Conservation (phyloP, 805 yeast species). For the Yarrowia sp. region DNA sequence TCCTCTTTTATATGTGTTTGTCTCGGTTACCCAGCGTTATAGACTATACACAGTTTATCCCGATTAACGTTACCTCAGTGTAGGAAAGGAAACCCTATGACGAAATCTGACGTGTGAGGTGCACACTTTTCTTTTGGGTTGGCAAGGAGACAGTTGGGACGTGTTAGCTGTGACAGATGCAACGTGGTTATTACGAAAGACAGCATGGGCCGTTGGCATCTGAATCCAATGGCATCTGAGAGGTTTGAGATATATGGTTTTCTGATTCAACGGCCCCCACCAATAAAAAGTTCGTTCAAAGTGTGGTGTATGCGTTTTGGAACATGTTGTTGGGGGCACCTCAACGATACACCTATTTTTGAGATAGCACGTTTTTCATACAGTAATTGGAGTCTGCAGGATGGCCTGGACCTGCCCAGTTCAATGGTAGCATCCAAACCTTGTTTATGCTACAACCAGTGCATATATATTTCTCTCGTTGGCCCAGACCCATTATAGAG, state of each 20-base stretch:
- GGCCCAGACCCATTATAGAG: not conserved
- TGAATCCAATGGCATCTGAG: too few relatives aligned
- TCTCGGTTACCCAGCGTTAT: not conserved
- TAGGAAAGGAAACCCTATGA: constrained; percentile 5
- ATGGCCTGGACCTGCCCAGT: not conserved
- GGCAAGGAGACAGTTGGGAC: not conserved
- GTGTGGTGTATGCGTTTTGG: not conserved
- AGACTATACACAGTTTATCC: constrained; percentile 1
- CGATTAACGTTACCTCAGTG: not conserved
- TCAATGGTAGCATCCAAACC: not conserved
- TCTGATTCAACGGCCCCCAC: not conserved
- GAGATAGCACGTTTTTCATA: too few relatives aligned
- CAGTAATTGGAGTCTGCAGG: not conserved
- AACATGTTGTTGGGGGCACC: not conserved
- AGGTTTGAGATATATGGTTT: not conserved
- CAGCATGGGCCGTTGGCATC: not conserved
- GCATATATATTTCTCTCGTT: not conserved
- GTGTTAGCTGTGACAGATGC: not conserved
- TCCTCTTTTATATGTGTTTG: constrained; percentile 11
- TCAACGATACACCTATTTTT: not conserved
- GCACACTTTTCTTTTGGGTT: constrained; percentile 9
- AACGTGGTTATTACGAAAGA: not conserved
- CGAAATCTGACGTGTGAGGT: constrained; percentile 19
- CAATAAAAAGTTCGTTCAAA: not conserved
- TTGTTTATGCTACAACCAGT: not conserved